Conservation (phyloP, 495 filamentous ascomycete species). For the Aspergillus sclerotiicarbonarius region DNA sequence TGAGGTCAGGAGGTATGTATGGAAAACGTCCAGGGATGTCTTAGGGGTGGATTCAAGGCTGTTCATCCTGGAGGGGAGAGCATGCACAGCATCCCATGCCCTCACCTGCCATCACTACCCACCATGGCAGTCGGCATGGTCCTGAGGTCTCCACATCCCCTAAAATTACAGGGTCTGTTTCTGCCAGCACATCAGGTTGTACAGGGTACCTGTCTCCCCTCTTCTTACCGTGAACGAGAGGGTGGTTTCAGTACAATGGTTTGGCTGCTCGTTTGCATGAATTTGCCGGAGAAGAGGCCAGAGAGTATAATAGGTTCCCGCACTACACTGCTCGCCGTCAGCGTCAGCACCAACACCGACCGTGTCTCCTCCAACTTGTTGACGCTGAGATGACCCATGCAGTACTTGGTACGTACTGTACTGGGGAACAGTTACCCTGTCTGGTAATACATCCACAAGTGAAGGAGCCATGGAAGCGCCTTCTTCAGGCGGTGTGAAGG, state of each 20-base stretch:
- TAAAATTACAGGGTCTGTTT: constrained; percentile 6
- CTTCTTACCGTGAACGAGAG: background rate
- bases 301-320: background rate
- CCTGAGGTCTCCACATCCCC: background rate
- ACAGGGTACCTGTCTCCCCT: background rate
- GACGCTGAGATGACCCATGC: background rate
- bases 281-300: background rate
- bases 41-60: background rate
- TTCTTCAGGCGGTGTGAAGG: constrained; percentile 8
- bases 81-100: background rate
- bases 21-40: background rate
- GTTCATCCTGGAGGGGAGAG: background rate
- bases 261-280: background rate
- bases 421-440: background rate
- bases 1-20: background rate
- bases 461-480: background rate
- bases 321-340: too few species aligned
- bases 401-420: too few species aligned
- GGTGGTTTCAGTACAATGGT: too few species aligned
- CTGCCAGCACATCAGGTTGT: background rate
- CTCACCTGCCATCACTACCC: background rate
- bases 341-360: too few species aligned
- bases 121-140: background rate
- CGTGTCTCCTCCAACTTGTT: background rate
- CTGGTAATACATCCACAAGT: constrained; percentile 2